Conservation (phyloP, 2,329 filamentous ascomycete genomes). For the Zelopaecilomyces penicillatus region DNA sequence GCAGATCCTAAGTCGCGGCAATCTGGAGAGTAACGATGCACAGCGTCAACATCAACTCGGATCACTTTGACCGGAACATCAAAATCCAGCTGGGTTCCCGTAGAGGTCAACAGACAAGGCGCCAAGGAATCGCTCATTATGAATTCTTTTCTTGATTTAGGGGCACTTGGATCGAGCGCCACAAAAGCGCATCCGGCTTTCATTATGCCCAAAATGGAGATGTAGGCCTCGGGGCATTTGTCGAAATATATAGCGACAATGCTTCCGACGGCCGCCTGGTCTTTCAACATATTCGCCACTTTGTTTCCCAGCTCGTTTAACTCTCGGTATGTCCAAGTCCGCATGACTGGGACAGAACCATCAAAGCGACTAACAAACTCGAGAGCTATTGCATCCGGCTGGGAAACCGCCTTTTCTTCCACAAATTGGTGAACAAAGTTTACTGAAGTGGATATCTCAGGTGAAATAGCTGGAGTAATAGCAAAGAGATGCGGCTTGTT, state of each 20-base stretch:
- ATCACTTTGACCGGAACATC: constrained; percentile 25
- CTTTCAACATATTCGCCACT: constrained; percentile 57
- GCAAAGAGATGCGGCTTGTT: constrained; percentile 45
- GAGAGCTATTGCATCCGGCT: constrained; percentile 58
- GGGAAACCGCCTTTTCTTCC: constrained; percentile 47
- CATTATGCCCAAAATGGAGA: constrained; percentile 71
- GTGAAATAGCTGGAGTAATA: constrained; percentile 52
- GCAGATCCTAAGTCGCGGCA: constrained; percentile 1
- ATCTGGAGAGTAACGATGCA: constrained; percentile 19
- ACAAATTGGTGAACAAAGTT: constrained; percentile 70
- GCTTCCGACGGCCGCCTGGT: constrained; percentile 42
- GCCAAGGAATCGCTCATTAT: constrained; percentile 68
- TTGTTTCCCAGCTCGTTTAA: constrained; percentile 64
- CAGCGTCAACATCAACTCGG: constrained; percentile 19
- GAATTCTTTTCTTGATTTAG: constrained; percentile 64
- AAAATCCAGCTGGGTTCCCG: constrained; percentile 22
- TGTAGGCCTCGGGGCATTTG: constrained; percentile 77
- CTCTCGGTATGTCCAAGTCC: constrained; percentile 65
- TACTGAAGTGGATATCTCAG: constrained; percentile 48
- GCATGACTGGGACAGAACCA: constrained; percentile 34
- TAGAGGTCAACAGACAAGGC: constrained; percentile 51
- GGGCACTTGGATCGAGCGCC: constrained; percentile 68
- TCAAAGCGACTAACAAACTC: constrained; percentile 61
- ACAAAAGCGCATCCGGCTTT: constrained; percentile 78
- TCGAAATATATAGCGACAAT: constrained; percentile 74